Base-by-base conservation (phyloP, 2,329 filamentous ascomycete species). In the Dothistroma pini region DNA sequence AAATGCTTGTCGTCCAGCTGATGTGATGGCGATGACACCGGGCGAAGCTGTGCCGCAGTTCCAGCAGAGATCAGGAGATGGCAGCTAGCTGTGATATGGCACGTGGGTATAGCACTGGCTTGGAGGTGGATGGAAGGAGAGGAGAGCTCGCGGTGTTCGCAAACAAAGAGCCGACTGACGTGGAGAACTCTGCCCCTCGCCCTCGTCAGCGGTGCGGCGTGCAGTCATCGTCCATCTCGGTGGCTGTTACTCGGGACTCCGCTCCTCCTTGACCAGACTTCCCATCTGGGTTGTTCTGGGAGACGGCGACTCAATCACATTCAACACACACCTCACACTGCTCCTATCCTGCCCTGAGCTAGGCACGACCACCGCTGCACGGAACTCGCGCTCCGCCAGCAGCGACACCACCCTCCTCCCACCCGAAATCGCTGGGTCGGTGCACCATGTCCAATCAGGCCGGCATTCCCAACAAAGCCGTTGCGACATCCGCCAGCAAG, bases 361-460 rank as follows among this genome's bases (percentile, higher is more conserved):
- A 52, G 58, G 51, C 60, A 58, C 57, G 34, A 57, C 60, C 49
- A 57, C 41, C 58, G 58, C 58, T 56, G 58, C 53, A 25, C 58
- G 58, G 53, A 55, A 47, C 50, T 50, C 10, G 31, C 9, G 38
- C 25, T 55, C 22, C 31, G 32, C 55, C 62, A 52, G 35, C 58
- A 58, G 47, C 59, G 25, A 57, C 35, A 58, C 38, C 49, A 34
- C 12, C 21, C 53, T 10, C 52, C 54, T 21, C 44, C 50, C 58
- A 25, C 56, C 61, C 62, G 66, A n/a, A n/a, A 66, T 63, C 61
- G 64, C 48, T 25, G 41, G 38, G 41, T 32, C 34, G 48, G 22
- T 50, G 21, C 50, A 59, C 58, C 60, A 80, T 80, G 78, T 78
- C 76, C 64, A 79, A 78, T 70, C 76, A 74, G 61, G 73, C 78